Evolutionary conservation across 2,329 filamentous ascomycete genomes (phyloP).

Genomic region (Sporothrix curviconia): DNA sequence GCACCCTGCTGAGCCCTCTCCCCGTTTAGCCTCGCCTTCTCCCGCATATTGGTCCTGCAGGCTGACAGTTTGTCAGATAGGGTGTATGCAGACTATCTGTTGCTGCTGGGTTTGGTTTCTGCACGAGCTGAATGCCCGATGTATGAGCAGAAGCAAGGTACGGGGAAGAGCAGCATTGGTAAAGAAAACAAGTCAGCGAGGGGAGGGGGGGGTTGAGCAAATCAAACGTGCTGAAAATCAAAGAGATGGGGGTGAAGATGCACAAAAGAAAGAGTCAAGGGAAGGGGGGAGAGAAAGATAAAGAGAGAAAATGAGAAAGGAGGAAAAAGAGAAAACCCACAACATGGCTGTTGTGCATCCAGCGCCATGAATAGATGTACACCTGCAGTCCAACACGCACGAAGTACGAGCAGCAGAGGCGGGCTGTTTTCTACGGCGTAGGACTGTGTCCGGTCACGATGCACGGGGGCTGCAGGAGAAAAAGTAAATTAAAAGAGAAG

Average conservation of each 20-base stretch:
- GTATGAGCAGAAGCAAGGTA: constrained; percentile 4
- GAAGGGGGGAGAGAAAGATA: too few relatives aligned
- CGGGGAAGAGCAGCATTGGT: background rate
- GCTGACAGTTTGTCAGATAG: background rate
- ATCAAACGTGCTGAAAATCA: background rate
- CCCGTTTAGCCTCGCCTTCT: constrained; percentile 10
- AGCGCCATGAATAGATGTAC: background rate
- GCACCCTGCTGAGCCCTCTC: too few relatives aligned
- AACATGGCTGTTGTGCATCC: too few relatives aligned
- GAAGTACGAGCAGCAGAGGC: constrained; percentile 7
- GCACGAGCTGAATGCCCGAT: background rate
- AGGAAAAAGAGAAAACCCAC: background rate
- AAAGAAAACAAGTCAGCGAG: too few relatives aligned
- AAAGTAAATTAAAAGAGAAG: too few relatives aligned
- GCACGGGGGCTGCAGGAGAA: constrained; percentile 6
- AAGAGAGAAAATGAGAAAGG: background rate
- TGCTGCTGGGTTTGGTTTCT: background rate
- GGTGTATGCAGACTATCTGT: background rate
- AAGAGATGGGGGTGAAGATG: too few relatives aligned
- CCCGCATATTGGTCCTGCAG: constrained; percentile 9
- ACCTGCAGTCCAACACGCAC: background rate
- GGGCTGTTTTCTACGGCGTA: constrained; percentile 16
- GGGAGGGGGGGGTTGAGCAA: too few relatives aligned
- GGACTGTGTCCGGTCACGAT: constrained; percentile 11
- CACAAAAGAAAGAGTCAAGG: too few relatives aligned